Evolutionary conservation across 169 alveolate genomes (phyloP).

Genomic region (Plasmodium billcollinsi): DNA sequence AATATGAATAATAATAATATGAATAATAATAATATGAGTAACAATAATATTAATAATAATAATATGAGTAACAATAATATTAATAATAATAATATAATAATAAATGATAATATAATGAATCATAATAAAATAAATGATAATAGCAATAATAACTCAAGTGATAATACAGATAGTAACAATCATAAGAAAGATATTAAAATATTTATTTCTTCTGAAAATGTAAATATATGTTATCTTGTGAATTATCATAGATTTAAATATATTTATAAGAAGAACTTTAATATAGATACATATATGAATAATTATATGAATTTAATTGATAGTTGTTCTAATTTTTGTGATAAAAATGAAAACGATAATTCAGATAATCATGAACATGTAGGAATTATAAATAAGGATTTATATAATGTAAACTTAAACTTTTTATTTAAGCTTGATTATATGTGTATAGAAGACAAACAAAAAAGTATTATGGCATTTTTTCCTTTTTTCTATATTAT

Average conservation of each 20-base stretch:
- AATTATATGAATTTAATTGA: slow-evolving; percentile 47
- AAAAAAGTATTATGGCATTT: slow-evolving; percentile 12
- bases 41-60: not conserved
- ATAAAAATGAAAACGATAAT: not conserved
- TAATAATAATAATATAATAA: not conserved
- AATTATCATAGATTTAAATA: slow-evolving; percentile 59
- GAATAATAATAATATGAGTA: not conserved
- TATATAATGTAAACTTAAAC: slow-evolving; percentile 60
- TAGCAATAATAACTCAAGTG: not conserved
- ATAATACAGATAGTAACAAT: not conserved
- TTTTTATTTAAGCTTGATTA: slow-evolving; percentile 45
- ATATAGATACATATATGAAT: slow-evolving; percentile 67
- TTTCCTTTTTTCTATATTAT: slow-evolving; percentile 60
- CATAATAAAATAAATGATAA: not conserved
- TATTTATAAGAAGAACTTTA: slow-evolving; percentile 36
- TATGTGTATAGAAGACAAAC: slow-evolving; percentile 11
- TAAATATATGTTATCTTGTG: slow-evolving; percentile 66
- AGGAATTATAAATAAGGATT: slow-evolving; percentile 73
- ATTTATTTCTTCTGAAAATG: slow-evolving; percentile 47
- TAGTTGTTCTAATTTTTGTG: slow-evolving; percentile 58
- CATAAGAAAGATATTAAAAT: slow-evolving; percentile 9
- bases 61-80: not conserved
- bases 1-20: not conserved
- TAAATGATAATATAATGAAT: not conserved
- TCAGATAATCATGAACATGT: slow-evolving; percentile 30